These are phyloP conservation scores for Leucocoprinus sp. DNA, from an alignment of 768 basidiomycete species.

Conservation along the genomic window DNA sequence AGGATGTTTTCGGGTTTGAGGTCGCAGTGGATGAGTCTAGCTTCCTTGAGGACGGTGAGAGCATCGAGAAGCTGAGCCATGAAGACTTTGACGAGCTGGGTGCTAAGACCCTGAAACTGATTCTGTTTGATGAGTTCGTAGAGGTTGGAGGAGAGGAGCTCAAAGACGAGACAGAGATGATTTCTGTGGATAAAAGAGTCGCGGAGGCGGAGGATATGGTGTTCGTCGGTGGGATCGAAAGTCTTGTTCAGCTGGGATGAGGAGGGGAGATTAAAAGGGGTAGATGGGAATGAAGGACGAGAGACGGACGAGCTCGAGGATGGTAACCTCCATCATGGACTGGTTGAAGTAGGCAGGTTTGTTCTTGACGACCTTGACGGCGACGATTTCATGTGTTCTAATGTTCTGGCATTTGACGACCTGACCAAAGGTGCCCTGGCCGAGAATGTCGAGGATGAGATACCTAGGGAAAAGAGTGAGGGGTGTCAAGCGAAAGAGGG, in stretches of 20 bases:
- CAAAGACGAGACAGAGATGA: slow-evolving; percentile 96
- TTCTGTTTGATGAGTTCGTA: slow-evolving; percentile 99
- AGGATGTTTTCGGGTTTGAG: slow-evolving; percentile 98
- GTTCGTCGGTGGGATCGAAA: slow-evolving; percentile 90
- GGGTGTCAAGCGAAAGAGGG: neutral
- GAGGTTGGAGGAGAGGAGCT: slow-evolving; percentile 91
- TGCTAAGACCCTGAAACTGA: slow-evolving; percentile 94
- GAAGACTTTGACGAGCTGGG: slow-evolving; percentile 97
- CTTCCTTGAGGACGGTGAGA: slow-evolving; percentile 87
- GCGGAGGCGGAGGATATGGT: slow-evolving; percentile 90
- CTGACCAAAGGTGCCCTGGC: slow-evolving; percentile 98
- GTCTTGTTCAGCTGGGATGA: slow-evolving; percentile 79
- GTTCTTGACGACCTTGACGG: slow-evolving; percentile 99
- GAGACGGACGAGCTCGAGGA: slow-evolving; percentile 79
- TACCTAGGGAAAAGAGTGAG: slow-evolving; percentile 46
- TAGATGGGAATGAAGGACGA: neutral
- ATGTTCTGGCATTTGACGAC: slow-evolving; percentile 99
- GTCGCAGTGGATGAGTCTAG: slow-evolving; percentile 95
- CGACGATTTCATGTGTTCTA: slow-evolving; percentile 97
- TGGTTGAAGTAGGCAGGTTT: slow-evolving; percentile 99
- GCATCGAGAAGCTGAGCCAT: slow-evolving; percentile 93
- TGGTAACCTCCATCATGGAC: slow-evolving; percentile 99
- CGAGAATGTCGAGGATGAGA: slow-evolving; percentile 94
- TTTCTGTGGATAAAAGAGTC: slow-evolving; percentile 96
- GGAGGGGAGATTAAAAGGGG: slow-evolving; percentile 5